phyloP scores from a whole-genome alignment of 1,284 basidiomycete genomes.

The Papiliotrema nemorosa region DNA sequence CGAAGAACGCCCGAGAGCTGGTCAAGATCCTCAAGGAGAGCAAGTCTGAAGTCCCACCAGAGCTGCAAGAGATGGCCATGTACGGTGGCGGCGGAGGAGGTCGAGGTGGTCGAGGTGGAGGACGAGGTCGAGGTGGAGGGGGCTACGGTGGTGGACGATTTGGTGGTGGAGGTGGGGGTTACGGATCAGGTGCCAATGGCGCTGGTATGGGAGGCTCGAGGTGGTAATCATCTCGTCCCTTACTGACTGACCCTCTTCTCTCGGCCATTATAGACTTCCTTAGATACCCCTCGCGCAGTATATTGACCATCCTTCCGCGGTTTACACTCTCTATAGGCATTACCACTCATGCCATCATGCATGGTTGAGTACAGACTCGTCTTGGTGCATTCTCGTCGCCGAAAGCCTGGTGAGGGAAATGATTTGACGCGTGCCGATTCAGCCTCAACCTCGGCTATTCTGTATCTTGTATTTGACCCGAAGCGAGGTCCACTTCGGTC shows the following conservation, averaged over 20 bases:
- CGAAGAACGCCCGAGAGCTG: constrained; percentile 89
- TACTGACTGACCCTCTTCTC: constrained; percentile 4
- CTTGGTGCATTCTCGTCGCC: no score
- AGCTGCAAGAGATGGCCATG: constrained; percentile 89
- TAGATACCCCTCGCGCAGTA: constrained; percentile 57
- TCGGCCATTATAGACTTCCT: no score
- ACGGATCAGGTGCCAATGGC: constrained; percentile 24
- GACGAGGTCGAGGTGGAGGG: constrained; percentile 55
- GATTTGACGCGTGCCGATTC: no score
- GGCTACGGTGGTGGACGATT: constrained; percentile 54
- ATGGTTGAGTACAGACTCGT: no score
- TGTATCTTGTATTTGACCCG: no score
- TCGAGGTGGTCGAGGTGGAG: constrained; percentile 47
- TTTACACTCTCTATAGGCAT: no score
- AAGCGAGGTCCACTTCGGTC: no score
- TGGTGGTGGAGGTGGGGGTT: constrained; percentile 35
- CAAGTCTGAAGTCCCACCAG: constrained; percentile 79
- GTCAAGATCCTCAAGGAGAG: constrained; percentile 85
- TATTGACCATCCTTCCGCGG: no score
- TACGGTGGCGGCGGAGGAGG: constrained; percentile 64
- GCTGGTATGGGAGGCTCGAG: constrained; percentile 14
- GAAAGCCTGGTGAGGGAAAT: no score
- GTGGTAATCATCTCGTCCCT: constrained; percentile 6
- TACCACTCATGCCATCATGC: no score
- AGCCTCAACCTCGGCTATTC: no score